phyloP scores from a whole-genome alignment of 1,139 yeast genomes.

The Pichia kudriavzevii region DNA sequence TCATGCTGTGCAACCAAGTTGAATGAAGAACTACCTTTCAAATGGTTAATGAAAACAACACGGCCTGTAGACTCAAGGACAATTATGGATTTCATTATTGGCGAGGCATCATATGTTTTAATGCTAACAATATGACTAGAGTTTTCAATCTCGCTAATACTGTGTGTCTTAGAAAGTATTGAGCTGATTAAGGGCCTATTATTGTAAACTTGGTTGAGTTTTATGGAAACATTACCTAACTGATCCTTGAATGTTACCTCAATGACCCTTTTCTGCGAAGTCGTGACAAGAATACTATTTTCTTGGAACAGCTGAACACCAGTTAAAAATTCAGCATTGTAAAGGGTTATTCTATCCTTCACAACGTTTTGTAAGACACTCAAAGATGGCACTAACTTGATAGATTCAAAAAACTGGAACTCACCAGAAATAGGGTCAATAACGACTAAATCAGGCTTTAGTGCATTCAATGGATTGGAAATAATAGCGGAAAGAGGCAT shows the following conservation, averaged over 20 bases:
- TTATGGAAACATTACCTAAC: constrained; percentile 53
- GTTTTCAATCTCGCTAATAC: constrained; percentile 16
- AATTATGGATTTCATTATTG: constrained; percentile 30
- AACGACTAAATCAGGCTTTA: constrained; percentile 64
- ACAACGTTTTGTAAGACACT: constrained; percentile 35
- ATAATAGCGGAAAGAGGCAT: constrained; percentile 59
- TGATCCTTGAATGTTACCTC: constrained; percentile 60
- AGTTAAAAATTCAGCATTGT: constrained; percentile 49
- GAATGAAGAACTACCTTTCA: constrained; percentile 13
- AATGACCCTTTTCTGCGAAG: constrained; percentile 62
- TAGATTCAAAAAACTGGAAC: constrained; percentile 57
- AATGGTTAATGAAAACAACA: constrained; percentile 29
- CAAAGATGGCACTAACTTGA: constrained; percentile 28
- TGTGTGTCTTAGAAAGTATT: constrained; percentile 18
- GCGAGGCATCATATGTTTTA: constrained; percentile 24
- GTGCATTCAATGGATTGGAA: constrained; percentile 42
- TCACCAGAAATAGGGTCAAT: constrained; percentile 50
- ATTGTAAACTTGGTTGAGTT: constrained; percentile 29
- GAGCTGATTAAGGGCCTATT: constrained; percentile 29
- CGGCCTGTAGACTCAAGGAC: constrained; percentile 41
- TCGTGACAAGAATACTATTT: constrained; percentile 64
- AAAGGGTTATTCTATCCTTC: constrained; percentile 31
- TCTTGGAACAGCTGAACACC: constrained; percentile 62
- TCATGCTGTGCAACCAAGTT: constrained; percentile 3
- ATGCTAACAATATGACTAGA: constrained; percentile 52